Percentiles rank a stretch among this genome's conserved stretches.
These are phyloP conservation scores for Melanomma pulvis-pyrius DNA, from an alignment of 495 filamentous ascomycete species.

Conservation along the genomic window DNA sequence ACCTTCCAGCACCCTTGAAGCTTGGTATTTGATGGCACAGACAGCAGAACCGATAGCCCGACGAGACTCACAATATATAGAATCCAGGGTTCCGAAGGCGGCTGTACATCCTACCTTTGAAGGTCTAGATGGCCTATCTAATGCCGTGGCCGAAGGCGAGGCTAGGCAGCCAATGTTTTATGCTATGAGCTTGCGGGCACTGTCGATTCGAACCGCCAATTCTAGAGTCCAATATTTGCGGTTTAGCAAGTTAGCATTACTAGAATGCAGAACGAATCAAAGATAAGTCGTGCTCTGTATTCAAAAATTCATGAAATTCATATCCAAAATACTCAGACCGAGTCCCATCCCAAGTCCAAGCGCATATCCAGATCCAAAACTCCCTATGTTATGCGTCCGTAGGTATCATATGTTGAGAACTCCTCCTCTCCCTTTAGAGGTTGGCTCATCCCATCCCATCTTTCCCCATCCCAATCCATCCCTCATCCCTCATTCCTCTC, in stretches of 20 bases:
- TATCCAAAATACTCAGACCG: neutral
- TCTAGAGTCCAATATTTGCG: too few species aligned
- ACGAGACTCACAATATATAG: too few species aligned
- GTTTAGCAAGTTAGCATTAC: too few species aligned
- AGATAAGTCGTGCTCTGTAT: neutral
- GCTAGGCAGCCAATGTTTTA: too few species aligned
- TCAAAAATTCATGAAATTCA: neutral
- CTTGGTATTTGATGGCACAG: too few species aligned
- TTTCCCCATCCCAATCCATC: neutral
- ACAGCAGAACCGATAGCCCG: too few species aligned
- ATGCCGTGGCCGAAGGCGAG: too few species aligned
- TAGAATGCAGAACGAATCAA: neutral
- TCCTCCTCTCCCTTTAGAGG: neutral
- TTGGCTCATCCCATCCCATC: neutral
- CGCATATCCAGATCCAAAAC: neutral
- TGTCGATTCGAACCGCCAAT: too few species aligned
- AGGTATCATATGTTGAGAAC: conserved; percentile 3
- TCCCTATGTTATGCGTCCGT: neutral
- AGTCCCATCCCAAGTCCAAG: neutral
- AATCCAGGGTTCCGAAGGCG: neutral
- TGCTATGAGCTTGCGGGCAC: too few species aligned
- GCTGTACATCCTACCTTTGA: neutral
- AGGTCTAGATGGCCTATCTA: too few species aligned
- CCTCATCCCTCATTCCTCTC: too few species aligned
- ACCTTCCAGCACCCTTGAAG: too few species aligned